Evolutionary conservation across 176 grass and related monocot species (phyloP).

Genomic region (Themeda triandra): DNA sequence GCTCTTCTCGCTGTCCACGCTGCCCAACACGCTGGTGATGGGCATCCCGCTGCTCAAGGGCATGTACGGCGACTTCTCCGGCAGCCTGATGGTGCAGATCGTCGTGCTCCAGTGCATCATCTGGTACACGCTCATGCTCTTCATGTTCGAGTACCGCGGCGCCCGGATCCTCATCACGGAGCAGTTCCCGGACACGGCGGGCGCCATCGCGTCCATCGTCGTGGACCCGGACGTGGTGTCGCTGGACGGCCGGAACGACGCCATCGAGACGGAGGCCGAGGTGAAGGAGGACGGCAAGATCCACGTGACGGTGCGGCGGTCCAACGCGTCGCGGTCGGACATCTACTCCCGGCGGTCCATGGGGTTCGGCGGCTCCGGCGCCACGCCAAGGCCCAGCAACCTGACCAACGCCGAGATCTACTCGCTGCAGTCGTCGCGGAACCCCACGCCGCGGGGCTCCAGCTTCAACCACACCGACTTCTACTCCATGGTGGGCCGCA

Average conservation of each 20-base stretch:
- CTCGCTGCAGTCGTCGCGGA: constrained; percentile 92
- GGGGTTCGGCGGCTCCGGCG: constrained; percentile 57
- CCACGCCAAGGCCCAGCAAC: constrained; percentile 89
- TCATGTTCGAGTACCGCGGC: constrained; percentile 96
- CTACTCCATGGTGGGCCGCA: constrained; percentile 94
- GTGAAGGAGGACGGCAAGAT: constrained; percentile 94
- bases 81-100: constrained; percentile 95
- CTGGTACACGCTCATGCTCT: constrained; percentile 99
- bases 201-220: constrained; percentile 78
- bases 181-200: constrained; percentile 95
- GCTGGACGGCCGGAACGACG: constrained; percentile 66
- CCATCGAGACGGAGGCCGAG: constrained; percentile 92
- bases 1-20: constrained; percentile 92
- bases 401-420: constrained; percentile 99
- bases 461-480: constrained; percentile 99
- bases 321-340: constrained; percentile 88
- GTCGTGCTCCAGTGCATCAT: constrained; percentile 99
- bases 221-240: constrained; percentile 92
- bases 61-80: constrained; percentile 89
- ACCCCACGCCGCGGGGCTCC: constrained; percentile 89
- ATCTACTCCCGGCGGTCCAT: constrained; percentile 83
- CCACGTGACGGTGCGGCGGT: constrained; percentile 85
- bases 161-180: constrained; percentile 87
- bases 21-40: constrained; percentile 99
- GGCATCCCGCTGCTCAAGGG: constrained; percentile 96